Evolutionary conservation across 129 eudicot species (phyloP).

Genomic region (carrot (Daucus carota)): DNA sequence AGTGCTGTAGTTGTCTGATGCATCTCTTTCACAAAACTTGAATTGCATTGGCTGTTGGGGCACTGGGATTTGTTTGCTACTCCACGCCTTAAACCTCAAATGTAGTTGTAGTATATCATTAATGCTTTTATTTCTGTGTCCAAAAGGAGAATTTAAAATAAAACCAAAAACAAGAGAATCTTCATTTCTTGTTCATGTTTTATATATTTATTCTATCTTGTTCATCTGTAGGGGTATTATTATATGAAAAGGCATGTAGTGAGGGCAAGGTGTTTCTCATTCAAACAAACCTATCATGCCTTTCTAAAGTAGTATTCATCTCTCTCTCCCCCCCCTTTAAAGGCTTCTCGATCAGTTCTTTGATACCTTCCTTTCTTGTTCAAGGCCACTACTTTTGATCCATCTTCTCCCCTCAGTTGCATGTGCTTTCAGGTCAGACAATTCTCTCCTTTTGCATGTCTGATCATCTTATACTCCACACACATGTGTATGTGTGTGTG

Average conservation of each 20-base stretch:
- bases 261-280: slow-evolving; percentile 5
- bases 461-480: not conserved
- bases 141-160: not conserved
- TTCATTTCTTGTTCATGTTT: slow-evolving; percentile 23
- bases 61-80: slow-evolving; percentile 79
- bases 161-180: slow-evolving; percentile 23
- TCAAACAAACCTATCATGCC: not conserved
- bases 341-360: not conserved
- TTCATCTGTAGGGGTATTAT: not conserved
- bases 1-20: slow-evolving; percentile 43
- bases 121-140: slow-evolving; percentile 47
- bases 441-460: slow-evolving; percentile 1
- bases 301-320: not conserved
- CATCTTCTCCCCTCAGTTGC: not conserved
- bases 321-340: slow-evolving; percentile 10
- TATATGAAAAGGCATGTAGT: slow-evolving; percentile 5
- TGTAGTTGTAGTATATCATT: not conserved
- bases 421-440: slow-evolving; percentile 17
- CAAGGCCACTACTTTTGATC: slow-evolving; percentile 3
- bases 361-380: slow-evolving; percentile 1
- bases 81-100: slow-evolving; percentile 43
- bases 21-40: slow-evolving; percentile 60
- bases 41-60: slow-evolving; percentile 41
- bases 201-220: slow-evolving; percentile 7
- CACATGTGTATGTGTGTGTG: not conserved